phyloP scores from a whole-genome alignment of 768 basidiomycete species.

The Mrakia gelida region DNA sequence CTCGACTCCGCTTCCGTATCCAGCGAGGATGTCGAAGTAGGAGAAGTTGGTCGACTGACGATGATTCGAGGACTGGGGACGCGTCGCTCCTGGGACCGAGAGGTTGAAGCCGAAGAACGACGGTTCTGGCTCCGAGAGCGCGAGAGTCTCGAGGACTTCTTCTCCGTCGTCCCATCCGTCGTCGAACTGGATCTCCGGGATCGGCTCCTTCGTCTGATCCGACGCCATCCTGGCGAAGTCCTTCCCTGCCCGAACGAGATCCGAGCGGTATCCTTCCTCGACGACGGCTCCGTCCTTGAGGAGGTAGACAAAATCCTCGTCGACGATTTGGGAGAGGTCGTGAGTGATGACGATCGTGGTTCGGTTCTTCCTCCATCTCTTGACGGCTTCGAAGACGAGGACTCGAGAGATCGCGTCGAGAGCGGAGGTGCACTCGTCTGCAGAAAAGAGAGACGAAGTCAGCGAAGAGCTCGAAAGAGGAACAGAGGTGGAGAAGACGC shows the following conservation, averaged over 20 bases:
- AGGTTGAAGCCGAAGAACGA: slow-evolving; percentile 14
- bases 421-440: slow-evolving; percentile 54
- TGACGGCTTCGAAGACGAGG: slow-evolving; percentile 66
- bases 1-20: slow-evolving; percentile 21
- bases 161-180: slow-evolving; percentile 38
- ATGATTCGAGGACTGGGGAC: neutral
- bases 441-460: neutral
- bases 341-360: slow-evolving; percentile 95
- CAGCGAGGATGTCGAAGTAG: slow-evolving; percentile 32
- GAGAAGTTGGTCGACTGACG: slow-evolving; percentile 10
- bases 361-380: slow-evolving; percentile 65
- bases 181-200: slow-evolving; percentile 44
- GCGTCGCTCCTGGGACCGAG: neutral
- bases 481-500: neutral
- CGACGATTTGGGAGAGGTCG: slow-evolving; percentile 75
- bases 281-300: slow-evolving; percentile 73
- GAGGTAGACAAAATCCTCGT: slow-evolving; percentile 84
- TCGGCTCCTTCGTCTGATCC: slow-evolving; percentile 51
- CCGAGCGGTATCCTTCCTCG: slow-evolving; percentile 80
- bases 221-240: slow-evolving; percentile 69
- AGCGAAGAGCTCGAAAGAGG: neutral
- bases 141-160: slow-evolving; percentile 48
- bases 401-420: slow-evolving; percentile 81
- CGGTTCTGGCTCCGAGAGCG: neutral
- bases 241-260: slow-evolving; percentile 57